Evolutionary conservation across 2,329 filamentous ascomycete species (phyloP).

Genomic region (Metarhizium sp.): DNA sequence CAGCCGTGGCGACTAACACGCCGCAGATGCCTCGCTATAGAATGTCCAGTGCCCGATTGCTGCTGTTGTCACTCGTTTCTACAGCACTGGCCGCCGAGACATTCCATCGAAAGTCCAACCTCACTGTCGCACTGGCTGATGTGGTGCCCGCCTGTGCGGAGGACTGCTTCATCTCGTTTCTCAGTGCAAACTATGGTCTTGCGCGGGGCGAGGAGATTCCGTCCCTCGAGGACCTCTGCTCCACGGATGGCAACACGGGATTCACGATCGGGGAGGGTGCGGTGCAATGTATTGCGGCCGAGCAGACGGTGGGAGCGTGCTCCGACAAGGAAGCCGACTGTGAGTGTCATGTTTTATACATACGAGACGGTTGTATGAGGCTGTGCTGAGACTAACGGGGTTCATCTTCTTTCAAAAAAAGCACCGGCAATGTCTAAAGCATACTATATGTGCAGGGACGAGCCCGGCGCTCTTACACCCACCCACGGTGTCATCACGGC

Average conservation of each 20-base stretch:
- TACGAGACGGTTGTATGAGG: too few species aligned
- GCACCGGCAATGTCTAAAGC: slow-evolving; percentile 39
- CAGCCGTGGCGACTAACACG: not conserved
- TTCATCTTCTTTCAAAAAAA: too few species aligned
- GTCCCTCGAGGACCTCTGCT: slow-evolving; percentile 56
- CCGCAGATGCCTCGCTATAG: not conserved
- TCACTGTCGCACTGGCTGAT: slow-evolving; percentile 28
- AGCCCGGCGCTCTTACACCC: slow-evolving; percentile 40
- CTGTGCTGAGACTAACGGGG: too few species aligned
- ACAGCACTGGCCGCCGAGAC: slow-evolving; percentile 17
- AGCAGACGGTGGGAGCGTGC: slow-evolving; percentile 42
- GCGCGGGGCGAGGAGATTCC: slow-evolving; percentile 37
- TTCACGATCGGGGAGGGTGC: slow-evolving; percentile 66
- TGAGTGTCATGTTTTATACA: slow-evolving; percentile 12
- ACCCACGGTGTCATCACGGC: slow-evolving; percentile 51
- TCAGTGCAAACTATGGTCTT: slow-evolving; percentile 47
- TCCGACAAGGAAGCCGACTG: slow-evolving; percentile 29
- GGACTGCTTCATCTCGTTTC: slow-evolving; percentile 52
- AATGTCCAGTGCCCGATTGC: not conserved
- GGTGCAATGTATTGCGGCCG: slow-evolving; percentile 55
- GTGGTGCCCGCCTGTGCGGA: slow-evolving; percentile 50
- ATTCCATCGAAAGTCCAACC: slow-evolving; percentile 10
- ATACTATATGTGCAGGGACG: slow-evolving; percentile 48
- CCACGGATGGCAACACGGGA: slow-evolving; percentile 45
- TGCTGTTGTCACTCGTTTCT: slow-evolving; percentile 20